Evolutionary conservation across 352 stramenopile species (phyloP).

Genomic region (Globisporangium spinosum): DNA sequence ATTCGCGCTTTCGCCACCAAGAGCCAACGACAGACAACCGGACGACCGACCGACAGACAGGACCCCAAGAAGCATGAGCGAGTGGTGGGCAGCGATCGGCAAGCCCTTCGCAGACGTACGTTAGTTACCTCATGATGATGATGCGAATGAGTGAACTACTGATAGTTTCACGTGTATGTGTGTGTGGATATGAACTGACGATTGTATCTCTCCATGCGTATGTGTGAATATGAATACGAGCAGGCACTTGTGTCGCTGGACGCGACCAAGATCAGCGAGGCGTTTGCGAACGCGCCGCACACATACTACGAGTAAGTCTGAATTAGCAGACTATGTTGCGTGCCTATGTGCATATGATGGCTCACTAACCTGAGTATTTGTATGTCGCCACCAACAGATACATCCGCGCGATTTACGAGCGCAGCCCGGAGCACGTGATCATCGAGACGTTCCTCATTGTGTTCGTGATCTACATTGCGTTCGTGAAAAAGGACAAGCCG

Average conservation of each 20-base stretch:
- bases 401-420: conserved; percentile 78
- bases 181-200: neutral
- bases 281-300: conserved; percentile 55
- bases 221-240: neutral
- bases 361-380: neutral
- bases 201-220: neutral
- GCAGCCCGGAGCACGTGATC: conserved; percentile 92
- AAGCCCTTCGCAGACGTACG: conserved; percentile 67
- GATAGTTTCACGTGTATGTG: neutral
- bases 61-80: conserved; percentile 40
- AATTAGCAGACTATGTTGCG: neutral
- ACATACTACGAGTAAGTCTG: conserved; percentile 69
- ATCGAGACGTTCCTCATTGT: conserved; percentile 97
- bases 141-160: neutral
- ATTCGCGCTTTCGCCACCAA: conserved; percentile 10
- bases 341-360: neutral
- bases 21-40: neutral
- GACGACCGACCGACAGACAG: neutral
- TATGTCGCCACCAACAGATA: conserved; percentile 29
- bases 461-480: conserved; percentile 93
- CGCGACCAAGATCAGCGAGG: conserved; percentile 49
- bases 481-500: conserved; percentile 81
- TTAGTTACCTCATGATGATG: neutral
- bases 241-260: conserved; percentile 67
- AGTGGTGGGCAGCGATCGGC: conserved; percentile 77